These are phyloP conservation scores for Blastocystis sp. DNA, from an alignment of 352 stramenopile species.

Conservation along the genomic window DNA sequence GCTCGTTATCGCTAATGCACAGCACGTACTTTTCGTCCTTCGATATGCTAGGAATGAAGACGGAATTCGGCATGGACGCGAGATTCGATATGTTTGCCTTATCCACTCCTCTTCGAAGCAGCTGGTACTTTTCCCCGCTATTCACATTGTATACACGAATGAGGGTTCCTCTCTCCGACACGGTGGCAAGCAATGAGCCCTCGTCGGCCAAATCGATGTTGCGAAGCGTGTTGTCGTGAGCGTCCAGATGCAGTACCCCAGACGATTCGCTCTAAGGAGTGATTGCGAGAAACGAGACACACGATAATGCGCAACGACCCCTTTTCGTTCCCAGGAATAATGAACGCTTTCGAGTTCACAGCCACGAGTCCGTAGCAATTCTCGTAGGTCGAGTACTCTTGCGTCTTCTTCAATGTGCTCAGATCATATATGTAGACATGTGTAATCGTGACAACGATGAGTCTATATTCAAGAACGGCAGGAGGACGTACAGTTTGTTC, in stretches of 20 bases:
- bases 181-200: conserved; percentile 32
- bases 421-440: conserved; percentile 50
- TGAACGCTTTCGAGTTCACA: conserved; percentile 1
- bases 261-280: conserved; percentile 26
- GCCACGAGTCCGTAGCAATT: conserved; percentile 33
- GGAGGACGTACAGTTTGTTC: background rate
- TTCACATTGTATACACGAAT: conserved; percentile 50
- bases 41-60: background rate
- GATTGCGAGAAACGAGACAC: background rate
- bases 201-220: conserved; percentile 2
- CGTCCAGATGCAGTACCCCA: conserved; percentile 31
- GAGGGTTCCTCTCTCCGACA: conserved; percentile 43
- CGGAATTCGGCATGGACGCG: background rate
- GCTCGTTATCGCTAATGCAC: conserved; percentile 4
- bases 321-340: conserved; percentile 32
- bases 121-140: conserved; percentile 18
- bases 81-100: background rate
- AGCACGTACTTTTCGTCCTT: conserved; percentile 54
- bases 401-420: background rate
- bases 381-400: conserved; percentile 54
- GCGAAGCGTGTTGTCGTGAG: conserved; percentile 34
- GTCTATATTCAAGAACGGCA: conserved; percentile 8
- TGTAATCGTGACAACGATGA: conserved; percentile 58
- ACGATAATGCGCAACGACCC: conserved; percentile 40
- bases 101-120: conserved; percentile 45